These are phyloP conservation scores for Cyamopsis tetragonoloba DNA, from an alignment of 306 rosid genomes.

Conservation along the genomic window DNA sequence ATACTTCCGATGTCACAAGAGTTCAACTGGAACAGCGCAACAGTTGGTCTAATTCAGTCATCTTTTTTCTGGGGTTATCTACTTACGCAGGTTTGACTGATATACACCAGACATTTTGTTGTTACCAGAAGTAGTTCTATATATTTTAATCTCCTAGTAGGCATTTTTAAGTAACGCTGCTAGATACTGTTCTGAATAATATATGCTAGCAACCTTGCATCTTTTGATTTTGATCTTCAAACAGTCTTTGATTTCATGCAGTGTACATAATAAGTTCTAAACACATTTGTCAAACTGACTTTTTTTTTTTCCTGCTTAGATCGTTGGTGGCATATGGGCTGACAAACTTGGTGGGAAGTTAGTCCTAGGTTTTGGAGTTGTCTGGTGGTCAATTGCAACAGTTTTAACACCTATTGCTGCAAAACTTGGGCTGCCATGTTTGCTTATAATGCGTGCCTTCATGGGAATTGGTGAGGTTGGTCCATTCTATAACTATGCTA, in stretches of 20 bases:
- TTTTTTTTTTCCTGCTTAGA: conserved; percentile 39
- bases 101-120: neutral
- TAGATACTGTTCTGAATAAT: neutral
- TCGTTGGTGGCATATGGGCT: conserved; percentile 97
- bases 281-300: conserved; percentile 25
- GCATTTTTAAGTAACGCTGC: neutral
- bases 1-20: conserved; percentile 95
- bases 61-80: conserved; percentile 98
- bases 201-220: conserved; percentile 18
- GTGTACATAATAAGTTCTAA: neutral
- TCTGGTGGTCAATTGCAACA: conserved; percentile 97
- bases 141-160: neutral
- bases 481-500: conserved; percentile 26
- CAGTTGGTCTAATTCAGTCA: conserved; percentile 94
- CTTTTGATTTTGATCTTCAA: conserved; percentile 5
- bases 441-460: conserved; percentile 87
- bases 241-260: neutral
- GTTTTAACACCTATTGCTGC: conserved; percentile 90
- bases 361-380: conserved; percentile 88
- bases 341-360: conserved; percentile 94
- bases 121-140: conserved; percentile 1
- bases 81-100: conserved; percentile 78
- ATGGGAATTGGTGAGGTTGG: conserved; percentile 98
- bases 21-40: conserved; percentile 90
- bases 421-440: conserved; percentile 75